Evolutionary conservation across 2,329 filamentous ascomycete species (phyloP).

Genomic region (Penicillium sp.): DNA sequence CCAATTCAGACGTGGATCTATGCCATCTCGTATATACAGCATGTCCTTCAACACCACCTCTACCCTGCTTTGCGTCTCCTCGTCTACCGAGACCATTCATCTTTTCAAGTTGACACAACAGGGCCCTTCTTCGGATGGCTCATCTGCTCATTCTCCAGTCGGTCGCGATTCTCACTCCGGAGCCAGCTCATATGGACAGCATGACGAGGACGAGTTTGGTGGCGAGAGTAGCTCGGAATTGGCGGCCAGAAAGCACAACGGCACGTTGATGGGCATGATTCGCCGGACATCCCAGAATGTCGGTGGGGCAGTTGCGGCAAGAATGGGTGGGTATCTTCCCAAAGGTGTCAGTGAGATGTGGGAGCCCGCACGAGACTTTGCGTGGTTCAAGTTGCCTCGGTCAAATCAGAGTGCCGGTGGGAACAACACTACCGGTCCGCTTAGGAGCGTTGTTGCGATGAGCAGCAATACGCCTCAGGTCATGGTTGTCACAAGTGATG

Average conservation of each 20-base stretch:
- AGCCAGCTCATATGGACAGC: constrained; percentile 30
- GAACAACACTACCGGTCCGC: constrained; percentile 53
- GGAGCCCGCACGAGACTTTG: constrained; percentile 93
- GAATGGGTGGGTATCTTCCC: constrained; percentile 88
- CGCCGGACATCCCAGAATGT: constrained; percentile 95
- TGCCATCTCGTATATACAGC: constrained; percentile 93
- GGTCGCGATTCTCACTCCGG: constrained; percentile 30
- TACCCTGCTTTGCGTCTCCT: constrained; percentile 91
- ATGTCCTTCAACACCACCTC: constrained; percentile 98
- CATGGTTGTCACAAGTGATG: constrained; percentile 97
- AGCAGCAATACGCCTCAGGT: constrained; percentile 92
- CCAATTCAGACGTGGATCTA: constrained; percentile 93
- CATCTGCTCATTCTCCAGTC: constrained; percentile 29
- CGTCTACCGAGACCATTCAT: constrained; percentile 93
- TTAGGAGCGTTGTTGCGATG: constrained; percentile 95
- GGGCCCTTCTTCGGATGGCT: constrained; percentile 33
- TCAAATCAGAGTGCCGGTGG: constrained; percentile 41
- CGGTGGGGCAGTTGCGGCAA: constrained; percentile 82
- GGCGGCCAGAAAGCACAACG: constrained; percentile 57
- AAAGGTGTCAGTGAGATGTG: constrained; percentile 96
- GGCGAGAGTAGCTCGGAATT: constrained; percentile 39
- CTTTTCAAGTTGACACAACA: constrained; percentile 76
- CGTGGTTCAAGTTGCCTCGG: constrained; percentile 90
- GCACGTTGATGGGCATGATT: constrained; percentile 85
- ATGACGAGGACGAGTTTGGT: constrained; percentile 35